phyloP scores from a whole-genome alignment of 139 green algal genomes.

The Closterium sp. region DNA sequence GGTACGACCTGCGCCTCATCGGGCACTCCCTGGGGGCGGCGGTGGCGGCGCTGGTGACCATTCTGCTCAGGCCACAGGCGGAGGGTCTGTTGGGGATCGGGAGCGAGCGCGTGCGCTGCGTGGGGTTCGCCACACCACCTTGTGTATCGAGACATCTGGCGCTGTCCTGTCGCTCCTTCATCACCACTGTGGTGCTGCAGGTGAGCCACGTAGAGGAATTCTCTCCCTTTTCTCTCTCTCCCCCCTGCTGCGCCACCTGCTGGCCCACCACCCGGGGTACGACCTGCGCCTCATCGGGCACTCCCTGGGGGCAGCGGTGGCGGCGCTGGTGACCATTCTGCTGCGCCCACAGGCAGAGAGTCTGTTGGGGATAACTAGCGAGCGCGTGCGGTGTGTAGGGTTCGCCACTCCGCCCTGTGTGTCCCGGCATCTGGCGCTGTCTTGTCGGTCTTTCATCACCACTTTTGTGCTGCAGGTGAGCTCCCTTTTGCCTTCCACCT shows the following conservation, averaged over 20 bases:
- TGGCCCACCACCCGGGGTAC: slow-evolving; percentile 13
- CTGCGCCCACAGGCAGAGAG: neutral
- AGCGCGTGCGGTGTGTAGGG: neutral
- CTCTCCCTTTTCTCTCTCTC: neutral
- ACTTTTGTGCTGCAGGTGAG: no score
- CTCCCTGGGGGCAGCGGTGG: no score
- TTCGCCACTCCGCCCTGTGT: no score
- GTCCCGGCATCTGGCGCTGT: no score
- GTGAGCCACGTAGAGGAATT: no score
- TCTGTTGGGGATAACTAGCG: slow-evolving; percentile 8
- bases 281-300: slow-evolving; percentile 32
- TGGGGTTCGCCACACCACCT: neutral
- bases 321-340: slow-evolving; percentile 35
- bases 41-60: slow-evolving; percentile 33
- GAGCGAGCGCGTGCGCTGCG: slow-evolving; percentile 21
- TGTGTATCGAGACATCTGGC: neutral
- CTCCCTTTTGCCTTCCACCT: no score
- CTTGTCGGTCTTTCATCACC: no score
- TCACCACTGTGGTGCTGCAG: neutral
- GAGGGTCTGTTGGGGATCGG: slow-evolving; percentile 1
- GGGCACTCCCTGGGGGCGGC: slow-evolving; percentile 36
- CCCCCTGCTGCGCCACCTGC: neutral
- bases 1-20: slow-evolving; percentile 22
- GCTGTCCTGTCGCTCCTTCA: neutral
- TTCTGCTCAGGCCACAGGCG: slow-evolving; percentile 3